Evolutionary conservation across 257 asterid genomes (phyloP), one percentile per base, ranked within the genome.

Genomic region (Solanum dulcamara): DNA sequence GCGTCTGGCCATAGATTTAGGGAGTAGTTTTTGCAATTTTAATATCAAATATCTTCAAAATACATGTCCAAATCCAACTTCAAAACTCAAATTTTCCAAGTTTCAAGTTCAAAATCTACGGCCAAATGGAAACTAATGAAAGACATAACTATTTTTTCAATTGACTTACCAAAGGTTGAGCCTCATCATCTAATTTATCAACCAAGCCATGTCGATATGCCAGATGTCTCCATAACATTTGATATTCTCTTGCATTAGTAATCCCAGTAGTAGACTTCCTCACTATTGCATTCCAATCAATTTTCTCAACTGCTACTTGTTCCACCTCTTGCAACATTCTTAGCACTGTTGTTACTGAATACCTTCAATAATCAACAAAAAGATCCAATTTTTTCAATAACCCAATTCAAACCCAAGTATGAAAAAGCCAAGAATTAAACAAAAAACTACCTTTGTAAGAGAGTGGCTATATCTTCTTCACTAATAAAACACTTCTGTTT

Each of bases 161-260:
- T 38, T 81, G 82, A 71, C 91, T 82, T 46, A 93, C 99, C 91
- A 89, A 44, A 80, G 93, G 97, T 86, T 88, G 79, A 17, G 92
- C 87, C 38, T 72, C 94, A 79, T 84, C 83, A 20, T 88, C 92
- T 7, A 85, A 70, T 66, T 85, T 89, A 83, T 94, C 95, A 3
- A 62, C 30, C 89, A 96, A 91, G 84, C 87, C 72, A 74, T 93
- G 89, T 0, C 93, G 94, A 85, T 96, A 96, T 7, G 99, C 98
- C 86, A 96, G 89, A 89, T 94, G 95, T 50, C 99, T 94, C 98
- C 98, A 96, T 53, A 96, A 85, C 92, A 88, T 90, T 74, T 92
- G 99, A 85, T 92, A 94, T 87, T 96, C 99, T 82, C 94, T 91
- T 12, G 98, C 94, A 87, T 89, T 84, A 6, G 94, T 85, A 77